Evolutionary conservation across 2,329 filamentous ascomycete species (phyloP).

Genomic region (Periglandula ipomoeae): DNA sequence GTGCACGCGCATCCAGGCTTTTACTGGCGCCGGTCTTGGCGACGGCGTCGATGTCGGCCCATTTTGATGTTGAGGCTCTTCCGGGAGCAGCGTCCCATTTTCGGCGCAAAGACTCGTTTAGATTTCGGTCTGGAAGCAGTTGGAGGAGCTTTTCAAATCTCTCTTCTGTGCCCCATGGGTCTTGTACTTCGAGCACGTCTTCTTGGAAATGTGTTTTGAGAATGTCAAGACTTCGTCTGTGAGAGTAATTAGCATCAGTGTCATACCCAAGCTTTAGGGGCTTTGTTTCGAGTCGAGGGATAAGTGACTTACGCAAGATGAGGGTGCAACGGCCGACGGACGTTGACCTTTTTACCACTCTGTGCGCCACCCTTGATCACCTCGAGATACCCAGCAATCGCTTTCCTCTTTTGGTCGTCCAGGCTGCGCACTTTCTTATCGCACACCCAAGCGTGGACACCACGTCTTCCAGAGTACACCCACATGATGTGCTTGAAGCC

Average conservation of each 20-base stretch:
- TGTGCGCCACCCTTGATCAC: constrained; percentile 80
- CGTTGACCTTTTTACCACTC: constrained; percentile 77
- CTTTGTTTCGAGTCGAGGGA: not conserved
- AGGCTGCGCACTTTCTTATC: constrained; percentile 77
- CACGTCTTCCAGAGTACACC: constrained; percentile 96
- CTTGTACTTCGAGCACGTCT: constrained; percentile 74
- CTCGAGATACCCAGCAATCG: constrained; percentile 84
- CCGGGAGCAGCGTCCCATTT: constrained; percentile 86
- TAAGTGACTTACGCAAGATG: constrained; percentile 59
- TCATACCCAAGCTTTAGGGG: not conserved
- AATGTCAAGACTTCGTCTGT: constrained; percentile 71
- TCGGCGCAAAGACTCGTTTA: constrained; percentile 71
- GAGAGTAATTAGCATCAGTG: constrained; percentile 9
- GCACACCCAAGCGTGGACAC: constrained; percentile 97
- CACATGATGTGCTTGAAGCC: constrained; percentile 95
- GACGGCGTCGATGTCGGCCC: constrained; percentile 84
- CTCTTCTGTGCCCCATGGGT: constrained; percentile 68
- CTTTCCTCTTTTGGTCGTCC: constrained; percentile 76
- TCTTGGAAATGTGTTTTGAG: constrained; percentile 76
- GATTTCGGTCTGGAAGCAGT: constrained; percentile 71
- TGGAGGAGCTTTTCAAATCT: constrained; percentile 69
- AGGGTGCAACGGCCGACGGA: constrained; percentile 78
- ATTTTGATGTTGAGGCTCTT: constrained; percentile 71
- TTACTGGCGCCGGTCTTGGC: constrained; percentile 69
- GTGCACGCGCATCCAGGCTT: constrained; percentile 59